Base-by-base conservation (phyloP, 257 asterid species). In the Gentiana macrophylla region DNA sequence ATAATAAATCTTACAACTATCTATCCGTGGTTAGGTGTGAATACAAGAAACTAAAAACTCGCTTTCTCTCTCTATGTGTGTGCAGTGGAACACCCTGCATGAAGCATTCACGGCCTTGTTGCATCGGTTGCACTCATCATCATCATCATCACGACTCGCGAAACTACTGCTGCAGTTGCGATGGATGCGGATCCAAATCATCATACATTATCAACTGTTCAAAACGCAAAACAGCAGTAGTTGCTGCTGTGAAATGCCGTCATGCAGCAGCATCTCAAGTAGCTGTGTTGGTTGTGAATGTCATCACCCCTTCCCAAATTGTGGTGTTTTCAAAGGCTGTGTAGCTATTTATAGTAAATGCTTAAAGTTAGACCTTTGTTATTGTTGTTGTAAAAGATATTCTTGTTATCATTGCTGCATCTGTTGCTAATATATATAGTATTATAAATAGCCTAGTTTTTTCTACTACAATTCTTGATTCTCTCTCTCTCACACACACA, bases 1-100 rank as follows among this genome's bases (percentile, higher is more conserved):
- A 24, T 24, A 48, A 37, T 62, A 63, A 51, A 61, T 64, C 49
- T 70, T 52, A 55, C 55, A 36, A 63, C 49, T 41, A 24, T 24
- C 24, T 24, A 24, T 24, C 15, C 24, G 24, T 24, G 24, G 24
- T 24, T 24, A 24, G 24, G 24, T 24, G 24, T 24, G 24, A 24
- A 24, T 24, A 24, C 24, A 24, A 24, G 24, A 24, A 24, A 24
- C 24, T 24, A 24, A 24, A 24, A 24, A 24, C n/a, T 3, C 3
- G 41, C 34, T 33, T 6, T 53, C n/a, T 32, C 4, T 38, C 2
- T 35, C 37, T 6, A 3, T 53, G 9, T 32, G 3, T 50, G 38
- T 56, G 74, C 82, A 80, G 95, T 45, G 80, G 82, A 60, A n/a
- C 62, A 8, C 75, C 86, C 3, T 81, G 82, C 67, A 73, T 77